Percentiles rank a stretch among this genome's conserved stretches.
Conservation (phyloP, 2,329 filamentous ascomycete species). For the Cladobotryum mycophilum region DNA sequence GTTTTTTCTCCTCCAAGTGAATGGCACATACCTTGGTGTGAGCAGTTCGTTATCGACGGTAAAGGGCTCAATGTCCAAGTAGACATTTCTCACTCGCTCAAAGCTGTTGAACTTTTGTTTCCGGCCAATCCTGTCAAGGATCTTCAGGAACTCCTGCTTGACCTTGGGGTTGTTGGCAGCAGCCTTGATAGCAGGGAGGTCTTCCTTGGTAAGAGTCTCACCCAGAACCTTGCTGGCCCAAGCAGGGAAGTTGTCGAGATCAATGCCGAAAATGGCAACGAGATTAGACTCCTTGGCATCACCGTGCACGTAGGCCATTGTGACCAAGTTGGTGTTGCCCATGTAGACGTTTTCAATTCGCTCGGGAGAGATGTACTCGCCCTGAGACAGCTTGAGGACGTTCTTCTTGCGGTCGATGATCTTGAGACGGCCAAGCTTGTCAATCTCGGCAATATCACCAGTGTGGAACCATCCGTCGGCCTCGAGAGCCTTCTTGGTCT, state of each 20-base stretch:
- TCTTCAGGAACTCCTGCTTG: conserved; percentile 65
- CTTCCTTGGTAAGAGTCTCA: conserved; percentile 55
- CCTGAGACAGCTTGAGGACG: conserved; percentile 95
- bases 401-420: conserved; percentile 99
- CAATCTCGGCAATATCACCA: conserved; percentile 82
- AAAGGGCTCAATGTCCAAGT: conserved; percentile 82
- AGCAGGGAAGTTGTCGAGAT: conserved; percentile 74
- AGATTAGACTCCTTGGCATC: conserved; percentile 76
- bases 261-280: conserved; percentile 82
- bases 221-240: conserved; percentile 75
- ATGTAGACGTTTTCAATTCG: conserved; percentile 93
- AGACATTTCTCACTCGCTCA: conserved; percentile 70
- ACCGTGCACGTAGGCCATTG: conserved; percentile 83
- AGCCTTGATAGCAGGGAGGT: conserved; percentile 60
- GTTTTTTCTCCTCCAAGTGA: neutral
- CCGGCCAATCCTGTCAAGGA: conserved; percentile 71
- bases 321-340: conserved; percentile 70
- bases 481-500: conserved; percentile 77
- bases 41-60: conserved; percentile 86
- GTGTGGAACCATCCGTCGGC: conserved; percentile 96
- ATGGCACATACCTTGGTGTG: conserved; percentile 70
- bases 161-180: conserved; percentile 66
- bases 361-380: conserved; percentile 96
- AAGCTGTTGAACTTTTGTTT: conserved; percentile 88
- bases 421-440: conserved; percentile 77